A percentile compares a stretch with the other conserved stretches of the same genome.
Evolutionary conservation across 768 basidiomycete genomes (phyloP).

Genomic region (Lentinula lateritia): DNA sequence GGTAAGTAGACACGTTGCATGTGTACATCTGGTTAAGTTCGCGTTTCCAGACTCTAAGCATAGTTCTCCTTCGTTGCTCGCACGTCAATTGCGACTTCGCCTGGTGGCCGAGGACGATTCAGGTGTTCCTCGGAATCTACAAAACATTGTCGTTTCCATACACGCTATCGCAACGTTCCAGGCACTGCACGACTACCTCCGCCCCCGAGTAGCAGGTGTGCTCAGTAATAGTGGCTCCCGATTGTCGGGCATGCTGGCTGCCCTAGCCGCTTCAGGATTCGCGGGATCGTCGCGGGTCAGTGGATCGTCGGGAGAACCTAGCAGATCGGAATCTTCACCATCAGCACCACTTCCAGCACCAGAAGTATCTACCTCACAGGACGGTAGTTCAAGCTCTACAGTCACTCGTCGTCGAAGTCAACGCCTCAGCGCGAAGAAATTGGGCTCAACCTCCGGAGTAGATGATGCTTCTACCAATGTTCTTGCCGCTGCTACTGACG

Average conservation of each 20-base stretch:
- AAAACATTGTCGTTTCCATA: conserved; percentile 93
- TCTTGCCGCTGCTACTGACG: background rate
- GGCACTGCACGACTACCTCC: conserved; percentile 92
- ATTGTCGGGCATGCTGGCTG: conserved; percentile 87
- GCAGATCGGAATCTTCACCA: conserved; percentile 20
- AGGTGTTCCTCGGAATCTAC: conserved; percentile 79
- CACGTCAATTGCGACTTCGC: conserved; percentile 84
- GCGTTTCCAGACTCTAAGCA: conserved; percentile 73
- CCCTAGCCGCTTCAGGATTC: conserved; percentile 75
- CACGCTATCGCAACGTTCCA: conserved; percentile 99
- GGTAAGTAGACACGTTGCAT: conserved; percentile 38
- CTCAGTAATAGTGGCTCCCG: conserved; percentile 56
- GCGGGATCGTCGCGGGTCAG: conserved; percentile 34
- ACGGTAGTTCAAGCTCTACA: conserved; percentile 28
- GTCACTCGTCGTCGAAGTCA: conserved; percentile 73
- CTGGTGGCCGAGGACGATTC: conserved; percentile 86
- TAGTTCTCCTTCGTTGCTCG: conserved; percentile 86
- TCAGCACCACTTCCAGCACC: conserved; percentile 23
- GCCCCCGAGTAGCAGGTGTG: conserved; percentile 79
- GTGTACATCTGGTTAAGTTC: background rate
- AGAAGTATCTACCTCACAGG: conserved; percentile 14
- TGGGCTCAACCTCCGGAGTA: conserved; percentile 4
- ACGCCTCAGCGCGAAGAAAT: conserved; percentile 70
- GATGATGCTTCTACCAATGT: conserved; percentile 8
- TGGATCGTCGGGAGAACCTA: conserved; percentile 24